Evolutionary conservation across 2,329 filamentous ascomycete species (phyloP).

Genomic region (Pseudogymnoascus sp.): DNA sequence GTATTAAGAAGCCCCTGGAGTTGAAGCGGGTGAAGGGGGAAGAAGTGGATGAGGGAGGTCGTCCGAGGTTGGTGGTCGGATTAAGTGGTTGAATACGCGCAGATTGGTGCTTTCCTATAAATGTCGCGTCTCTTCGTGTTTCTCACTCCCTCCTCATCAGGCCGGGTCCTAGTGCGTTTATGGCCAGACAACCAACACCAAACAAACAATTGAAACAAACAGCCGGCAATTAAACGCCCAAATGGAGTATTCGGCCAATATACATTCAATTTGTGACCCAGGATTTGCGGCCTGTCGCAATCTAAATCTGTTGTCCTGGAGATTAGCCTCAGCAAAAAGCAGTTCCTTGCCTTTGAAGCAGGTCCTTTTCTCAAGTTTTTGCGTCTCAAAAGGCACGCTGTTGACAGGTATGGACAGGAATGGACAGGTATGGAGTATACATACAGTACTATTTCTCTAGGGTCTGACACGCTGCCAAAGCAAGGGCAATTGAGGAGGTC

Average conservation of each 20-base stretch:
- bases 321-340: neutral
- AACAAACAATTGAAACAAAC: slow-evolving; percentile 6
- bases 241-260: slow-evolving; percentile 6
- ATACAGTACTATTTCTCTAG: neutral
- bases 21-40: neutral
- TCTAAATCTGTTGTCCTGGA: slow-evolving; percentile 2
- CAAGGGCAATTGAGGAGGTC: neutral
- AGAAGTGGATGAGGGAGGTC: slow-evolving; percentile 2
- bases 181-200: slow-evolving; percentile 6
- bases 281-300: slow-evolving; percentile 5
- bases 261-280: slow-evolving; percentile 2
- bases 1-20: slow-evolving; percentile 1
- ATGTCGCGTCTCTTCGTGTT: slow-evolving; percentile 6
- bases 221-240: slow-evolving; percentile 8
- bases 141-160: slow-evolving; percentile 2
- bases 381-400: neutral
- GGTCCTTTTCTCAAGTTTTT: neutral
- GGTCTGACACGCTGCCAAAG: neutral
- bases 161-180: slow-evolving; percentile 4
- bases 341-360: neutral
- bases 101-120: slow-evolving; percentile 6
- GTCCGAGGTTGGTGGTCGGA: slow-evolving; percentile 8
- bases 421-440: neutral
- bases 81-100: slow-evolving; percentile 7
- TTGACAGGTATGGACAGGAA: neutral